These are phyloP conservation scores for Tympanopsis confertula DNA, from an alignment of 2,329 filamentous ascomycete genomes.

Conservation along the genomic window DNA sequence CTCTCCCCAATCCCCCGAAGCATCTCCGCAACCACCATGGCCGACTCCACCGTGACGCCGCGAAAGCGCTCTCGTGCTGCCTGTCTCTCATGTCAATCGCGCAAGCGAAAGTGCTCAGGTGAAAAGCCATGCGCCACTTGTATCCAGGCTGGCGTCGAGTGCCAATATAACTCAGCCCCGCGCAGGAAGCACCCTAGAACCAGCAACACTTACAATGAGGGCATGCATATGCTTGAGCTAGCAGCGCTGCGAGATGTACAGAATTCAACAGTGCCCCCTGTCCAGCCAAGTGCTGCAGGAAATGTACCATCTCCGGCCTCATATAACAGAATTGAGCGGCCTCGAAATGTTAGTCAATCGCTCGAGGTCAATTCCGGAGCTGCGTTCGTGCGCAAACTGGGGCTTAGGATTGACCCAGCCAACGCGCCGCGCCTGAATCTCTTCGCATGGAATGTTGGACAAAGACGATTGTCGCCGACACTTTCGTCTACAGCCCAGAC, in stretches of 20 bases:
- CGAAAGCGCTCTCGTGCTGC: conserved; percentile 29
- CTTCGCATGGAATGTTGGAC: conserved; percentile 40
- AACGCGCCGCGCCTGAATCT: conserved; percentile 39
- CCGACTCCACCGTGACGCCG: too few relatives aligned
- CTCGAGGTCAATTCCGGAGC: conserved; percentile 45
- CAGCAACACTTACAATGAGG: conserved; percentile 8
- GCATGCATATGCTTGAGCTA: too few relatives aligned
- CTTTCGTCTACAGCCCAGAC: conserved; percentile 10
- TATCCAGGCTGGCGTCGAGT: conserved; percentile 38
- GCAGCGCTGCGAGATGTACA: too few relatives aligned
- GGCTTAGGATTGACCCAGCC: conserved; percentile 36
- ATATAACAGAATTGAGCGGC: too few relatives aligned
- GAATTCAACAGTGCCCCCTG: too few relatives aligned
- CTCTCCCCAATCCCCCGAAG: too few relatives aligned
- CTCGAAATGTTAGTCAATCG: too few relatives aligned
- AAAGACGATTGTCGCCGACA: conserved; percentile 15
- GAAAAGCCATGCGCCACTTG: conserved; percentile 38
- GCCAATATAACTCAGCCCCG: conserved; percentile 26
- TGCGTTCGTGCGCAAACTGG: conserved; percentile 39
- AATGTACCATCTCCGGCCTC: too few relatives aligned
- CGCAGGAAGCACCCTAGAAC: conserved; percentile 10
- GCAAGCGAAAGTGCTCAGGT: conserved; percentile 45
- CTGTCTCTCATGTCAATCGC: conserved; percentile 37
- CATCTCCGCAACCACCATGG: too few relatives aligned
- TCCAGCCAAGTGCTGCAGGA: too few relatives aligned